phyloP scores from a whole-genome alignment of 2,329 filamentous ascomycete genomes.

The Ascochyta koolunga region DNA sequence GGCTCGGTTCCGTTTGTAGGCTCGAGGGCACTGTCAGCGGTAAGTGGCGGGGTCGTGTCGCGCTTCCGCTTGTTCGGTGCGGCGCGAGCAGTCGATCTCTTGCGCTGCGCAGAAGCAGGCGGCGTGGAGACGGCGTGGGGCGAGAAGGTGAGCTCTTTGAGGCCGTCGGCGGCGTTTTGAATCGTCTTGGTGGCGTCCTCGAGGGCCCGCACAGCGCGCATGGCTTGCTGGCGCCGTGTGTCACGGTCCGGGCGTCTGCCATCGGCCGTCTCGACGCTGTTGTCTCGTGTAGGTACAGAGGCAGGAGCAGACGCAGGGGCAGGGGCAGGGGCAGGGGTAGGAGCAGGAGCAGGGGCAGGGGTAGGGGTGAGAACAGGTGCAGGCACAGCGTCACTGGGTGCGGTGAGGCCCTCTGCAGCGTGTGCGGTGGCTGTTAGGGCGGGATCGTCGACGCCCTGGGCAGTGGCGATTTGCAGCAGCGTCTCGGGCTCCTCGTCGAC shows the following conservation, averaged over 20 bases:
- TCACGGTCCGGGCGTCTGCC: slow-evolving; percentile 77
- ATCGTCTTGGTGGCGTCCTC: slow-evolving; percentile 44
- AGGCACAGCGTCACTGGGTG: slow-evolving; percentile 18
- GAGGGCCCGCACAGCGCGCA: slow-evolving; percentile 44
- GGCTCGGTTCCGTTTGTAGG: slow-evolving; percentile 31
- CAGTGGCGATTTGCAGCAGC: slow-evolving; percentile 29
- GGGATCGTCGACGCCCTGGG: slow-evolving; percentile 24
- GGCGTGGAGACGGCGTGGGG: slow-evolving; percentile 26
- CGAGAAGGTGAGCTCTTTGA: slow-evolving; percentile 43
- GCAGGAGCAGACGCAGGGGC: no score
- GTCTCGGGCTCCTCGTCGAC: slow-evolving; percentile 59
- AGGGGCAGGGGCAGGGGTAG: background rate
- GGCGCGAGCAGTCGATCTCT: slow-evolving; percentile 29
- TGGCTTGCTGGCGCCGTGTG: slow-evolving; percentile 60
- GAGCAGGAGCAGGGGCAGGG: background rate
- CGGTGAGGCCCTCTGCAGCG: slow-evolving; percentile 12
- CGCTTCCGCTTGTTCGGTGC: slow-evolving; percentile 60
- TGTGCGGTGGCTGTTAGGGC: slow-evolving; percentile 21
- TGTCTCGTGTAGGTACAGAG: slow-evolving; percentile 53
- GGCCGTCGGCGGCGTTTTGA: slow-evolving; percentile 41
- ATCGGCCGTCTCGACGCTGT: slow-evolving; percentile 72
- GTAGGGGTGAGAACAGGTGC: no score
- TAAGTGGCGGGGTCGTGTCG: slow-evolving; percentile 52
- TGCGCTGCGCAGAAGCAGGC: slow-evolving; percentile 27
- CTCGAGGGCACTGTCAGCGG: slow-evolving; percentile 20